A percentile compares a stretch with the other conserved stretches of the same genome.
Evolutionary conservation across 805 yeast species (phyloP).

Genomic region (Maudiozyma turicensis): DNA sequence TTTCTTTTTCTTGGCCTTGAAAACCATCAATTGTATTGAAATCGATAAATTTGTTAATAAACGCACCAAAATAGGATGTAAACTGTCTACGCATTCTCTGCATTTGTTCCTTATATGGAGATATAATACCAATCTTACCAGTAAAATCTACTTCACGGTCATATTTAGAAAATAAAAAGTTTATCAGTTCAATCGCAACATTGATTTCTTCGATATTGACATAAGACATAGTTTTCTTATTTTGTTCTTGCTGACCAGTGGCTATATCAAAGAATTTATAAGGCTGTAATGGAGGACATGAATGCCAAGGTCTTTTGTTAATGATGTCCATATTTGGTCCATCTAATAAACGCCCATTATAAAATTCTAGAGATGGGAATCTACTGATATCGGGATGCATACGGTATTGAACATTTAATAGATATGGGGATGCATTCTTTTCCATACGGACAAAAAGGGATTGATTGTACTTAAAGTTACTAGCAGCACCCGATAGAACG

Average conservation of each 20-base stretch:
- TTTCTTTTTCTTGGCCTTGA: constrained; percentile 95
- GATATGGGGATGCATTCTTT: constrained; percentile 45
- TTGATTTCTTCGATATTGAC: constrained; percentile 63
- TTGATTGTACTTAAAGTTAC: constrained; percentile 72
- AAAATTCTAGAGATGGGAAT: constrained; percentile 83
- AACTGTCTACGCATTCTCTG: constrained; percentile 48
- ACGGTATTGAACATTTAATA: constrained; percentile 88
- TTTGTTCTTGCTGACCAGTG: constrained; percentile 56
- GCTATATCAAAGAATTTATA: constrained; percentile 67
- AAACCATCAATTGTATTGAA: constrained; percentile 96
- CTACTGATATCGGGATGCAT: constrained; percentile 90
- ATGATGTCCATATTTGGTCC: constrained; percentile 61
- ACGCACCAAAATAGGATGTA: constrained; percentile 47
- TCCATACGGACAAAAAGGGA: constrained; percentile 93
- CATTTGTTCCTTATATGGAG: constrained; percentile 91
- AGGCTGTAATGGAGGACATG: constrained; percentile 46
- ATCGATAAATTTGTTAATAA: constrained; percentile 58
- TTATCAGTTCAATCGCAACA: constrained; percentile 60
- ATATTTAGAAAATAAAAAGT: constrained; percentile 39
- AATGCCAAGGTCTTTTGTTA: constrained; percentile 73
- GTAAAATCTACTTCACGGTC: constrained; percentile 42
- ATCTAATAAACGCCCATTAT: constrained; percentile 59
- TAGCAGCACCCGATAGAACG: constrained; percentile 82
- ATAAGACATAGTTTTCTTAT: constrained; percentile 56
- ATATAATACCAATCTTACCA: constrained; percentile 79